These are phyloP conservation scores for Austropuccinia psidii DNA, from an alignment of 1,284 basidiomycete genomes.

Conservation along the genomic window DNA sequence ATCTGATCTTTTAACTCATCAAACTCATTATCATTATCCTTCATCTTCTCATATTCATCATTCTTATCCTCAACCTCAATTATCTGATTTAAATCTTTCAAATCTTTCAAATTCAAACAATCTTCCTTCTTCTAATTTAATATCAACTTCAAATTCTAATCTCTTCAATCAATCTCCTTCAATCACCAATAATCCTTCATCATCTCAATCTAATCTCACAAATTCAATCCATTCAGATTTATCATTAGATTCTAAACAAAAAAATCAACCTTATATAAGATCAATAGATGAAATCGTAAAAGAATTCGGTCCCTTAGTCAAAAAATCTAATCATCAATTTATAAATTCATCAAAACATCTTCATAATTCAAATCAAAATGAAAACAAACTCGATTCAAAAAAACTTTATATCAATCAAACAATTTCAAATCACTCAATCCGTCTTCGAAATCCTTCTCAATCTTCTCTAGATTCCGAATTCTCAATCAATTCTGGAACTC, in stretches of 20 bases:
- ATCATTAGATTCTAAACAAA: neutral
- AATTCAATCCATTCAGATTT: neutral
- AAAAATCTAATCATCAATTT: neutral
- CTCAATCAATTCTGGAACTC: slow-evolving; percentile 15
- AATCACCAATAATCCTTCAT: neutral
- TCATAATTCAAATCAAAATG: neutral
- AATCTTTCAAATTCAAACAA: too few species aligned
- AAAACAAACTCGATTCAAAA: neutral
- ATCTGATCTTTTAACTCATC: too few species aligned
- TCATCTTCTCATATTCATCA: too few species aligned
- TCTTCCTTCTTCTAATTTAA: too few species aligned
- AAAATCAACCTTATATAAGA: neutral
- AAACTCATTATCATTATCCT: too few species aligned
- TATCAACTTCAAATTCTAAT: too few species aligned
- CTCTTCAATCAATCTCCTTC: too few species aligned
- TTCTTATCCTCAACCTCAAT: too few species aligned
- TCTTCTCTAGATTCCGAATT: slow-evolving; percentile 3
- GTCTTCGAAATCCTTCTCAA: neutral
- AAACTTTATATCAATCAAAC: neutral
- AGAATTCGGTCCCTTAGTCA: neutral
- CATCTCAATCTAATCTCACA: neutral
- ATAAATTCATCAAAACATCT: neutral
- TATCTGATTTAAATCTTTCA: too few species aligned
- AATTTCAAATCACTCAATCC: neutral
- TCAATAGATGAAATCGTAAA: neutral